Evolutionary conservation across 495 filamentous ascomycete species (phyloP), one percentile per base, ranked within the genome.

Genomic region (Aspergillus carlsbadensis): DNA sequence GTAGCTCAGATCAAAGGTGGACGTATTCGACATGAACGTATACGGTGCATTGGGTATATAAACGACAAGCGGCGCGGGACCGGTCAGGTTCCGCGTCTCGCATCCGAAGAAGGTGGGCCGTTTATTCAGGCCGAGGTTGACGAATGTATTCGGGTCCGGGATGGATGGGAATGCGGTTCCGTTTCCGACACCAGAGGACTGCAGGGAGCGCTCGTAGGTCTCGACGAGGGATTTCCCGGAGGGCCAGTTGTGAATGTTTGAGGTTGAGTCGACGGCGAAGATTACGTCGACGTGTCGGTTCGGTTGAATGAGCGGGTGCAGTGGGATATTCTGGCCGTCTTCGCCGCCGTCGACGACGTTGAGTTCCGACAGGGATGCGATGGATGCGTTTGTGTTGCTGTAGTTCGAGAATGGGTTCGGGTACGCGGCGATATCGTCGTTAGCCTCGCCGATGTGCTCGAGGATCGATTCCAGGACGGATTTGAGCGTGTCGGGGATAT

Each of bases 21-120:
- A 85, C 3, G 85, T 71, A 72, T 97, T 97, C 62, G 82, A 87
- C 40, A 78, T 61, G 58, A 77, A 79, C 35, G 80, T 83, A 72
- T 94, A 96, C 0, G 93, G 93, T 13, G 81, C 72, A 69, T 96
- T 96, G 48, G 93, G 89, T n/a, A 98, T 61, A 71, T 97, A 98
- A 56, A 98, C 89, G 57, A 98, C 70, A 31, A 97, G 62, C 0
- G 93, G 93, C 0, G 86, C 68, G 33, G 69, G 69, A 4, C 60
- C 59, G 70, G 96, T 95, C 54, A 74, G 70, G 39, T 75, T 77
- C n/a, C 4, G 2, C 21, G 26, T 1, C 72, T 92, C 74, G 76
- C 93, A 98, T 56, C 93, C 93, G 72, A 98, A 98, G 78, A 98
- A 96, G 7, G 91, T 90, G 0, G 93, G 94, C 4, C 81, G 84